Percentiles rank a stretch among this genome's conserved stretches.
These are phyloP conservation scores for Amphicarpaea edgeworthii DNA, from an alignment of 306 rosid species.

Conservation along the genomic window DNA sequence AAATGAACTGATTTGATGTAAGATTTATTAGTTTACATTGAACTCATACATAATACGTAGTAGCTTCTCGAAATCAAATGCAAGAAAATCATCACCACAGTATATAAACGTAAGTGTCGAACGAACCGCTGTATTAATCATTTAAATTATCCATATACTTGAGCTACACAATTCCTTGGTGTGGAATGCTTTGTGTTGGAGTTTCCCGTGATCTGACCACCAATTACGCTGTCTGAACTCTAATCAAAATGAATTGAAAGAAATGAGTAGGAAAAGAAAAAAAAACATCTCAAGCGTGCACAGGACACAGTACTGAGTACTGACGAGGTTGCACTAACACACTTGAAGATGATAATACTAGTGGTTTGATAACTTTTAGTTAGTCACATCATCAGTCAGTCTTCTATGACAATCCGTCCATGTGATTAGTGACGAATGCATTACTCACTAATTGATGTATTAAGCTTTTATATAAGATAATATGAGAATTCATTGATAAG, in stretches of 20 bases:
- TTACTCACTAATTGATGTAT: slow-evolving; percentile 42
- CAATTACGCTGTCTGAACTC: slow-evolving; percentile 33
- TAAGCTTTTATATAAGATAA: background rate
- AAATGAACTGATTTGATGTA: background rate
- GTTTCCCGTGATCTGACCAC: background rate
- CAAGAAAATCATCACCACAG: no score
- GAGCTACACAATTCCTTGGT: slow-evolving; percentile 23
- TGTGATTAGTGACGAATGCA: slow-evolving; percentile 55
- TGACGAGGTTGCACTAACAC: slow-evolving; percentile 23
- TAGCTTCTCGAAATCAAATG: no score
- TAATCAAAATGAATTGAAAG: slow-evolving; percentile 27
- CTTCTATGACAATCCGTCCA: background rate
- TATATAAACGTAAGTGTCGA: no score
- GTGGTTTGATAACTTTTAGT: slow-evolving; percentile 17
- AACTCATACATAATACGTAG: no score
- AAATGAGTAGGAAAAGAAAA: background rate
- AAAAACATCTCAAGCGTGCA: slow-evolving; percentile 30
- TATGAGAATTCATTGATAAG: background rate
- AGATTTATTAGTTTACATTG: background rate
- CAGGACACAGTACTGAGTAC: slow-evolving; percentile 13
- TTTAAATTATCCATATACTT: no score
- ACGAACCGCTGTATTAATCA: no score
- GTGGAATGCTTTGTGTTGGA: slow-evolving; percentile 15
- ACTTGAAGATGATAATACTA: background rate
- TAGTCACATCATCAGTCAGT: slow-evolving; percentile 2